Conservation (phyloP, 164 flowering plant genomes). For the Piper betle region DNA sequence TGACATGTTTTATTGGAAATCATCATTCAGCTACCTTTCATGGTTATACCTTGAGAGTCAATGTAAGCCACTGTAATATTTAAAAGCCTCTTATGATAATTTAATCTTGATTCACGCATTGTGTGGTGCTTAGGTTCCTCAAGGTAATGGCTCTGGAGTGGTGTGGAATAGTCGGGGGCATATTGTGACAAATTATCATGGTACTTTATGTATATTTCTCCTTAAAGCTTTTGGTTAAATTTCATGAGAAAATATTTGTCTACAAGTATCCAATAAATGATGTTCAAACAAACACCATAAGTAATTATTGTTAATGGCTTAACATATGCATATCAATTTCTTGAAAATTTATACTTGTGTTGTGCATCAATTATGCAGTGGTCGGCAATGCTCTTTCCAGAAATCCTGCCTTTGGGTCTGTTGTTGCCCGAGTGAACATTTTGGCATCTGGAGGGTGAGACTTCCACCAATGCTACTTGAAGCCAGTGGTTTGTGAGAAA, state of each 20-base stretch:
- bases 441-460: constrained; percentile 81
- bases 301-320: neutral
- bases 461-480: neutral
- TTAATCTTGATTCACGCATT: neutral
- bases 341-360: neutral
- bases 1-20: too few relatives aligned
- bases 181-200: constrained; percentile 90
- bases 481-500: neutral
- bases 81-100: neutral
- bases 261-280: too few relatives aligned
- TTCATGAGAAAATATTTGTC: too few relatives aligned
- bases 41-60: neutral
- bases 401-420: constrained; percentile 67
- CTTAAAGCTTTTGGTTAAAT: neutral
- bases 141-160: constrained; percentile 97
- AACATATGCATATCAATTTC: neutral
- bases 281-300: neutral
- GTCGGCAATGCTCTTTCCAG: constrained; percentile 82
- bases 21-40: neutral
- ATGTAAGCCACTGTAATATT: neutral
- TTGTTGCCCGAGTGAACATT: constrained; percentile 91
- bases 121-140: constrained; percentile 51
- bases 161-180: constrained; percentile 87
- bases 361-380: constrained; percentile 25
- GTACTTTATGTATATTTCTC: constrained; percentile 20